phyloP scores from a whole-genome alignment of 768 basidiomycete species.

The Mycena filopes region DNA sequence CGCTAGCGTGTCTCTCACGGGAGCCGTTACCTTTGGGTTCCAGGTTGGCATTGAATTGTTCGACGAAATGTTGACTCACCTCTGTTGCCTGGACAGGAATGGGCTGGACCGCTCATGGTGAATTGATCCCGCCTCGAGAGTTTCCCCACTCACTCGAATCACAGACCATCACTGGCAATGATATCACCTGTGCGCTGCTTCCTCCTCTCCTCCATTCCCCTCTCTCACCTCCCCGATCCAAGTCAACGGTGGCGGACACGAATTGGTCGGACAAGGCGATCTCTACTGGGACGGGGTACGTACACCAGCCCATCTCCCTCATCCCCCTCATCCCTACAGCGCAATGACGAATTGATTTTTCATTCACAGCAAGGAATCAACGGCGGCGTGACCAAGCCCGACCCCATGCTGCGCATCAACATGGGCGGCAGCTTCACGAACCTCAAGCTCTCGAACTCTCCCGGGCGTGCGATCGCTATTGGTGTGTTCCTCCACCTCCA shows the following conservation, averaged over 20 bases:
- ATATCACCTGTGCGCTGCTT: slow-evolving; percentile 30
- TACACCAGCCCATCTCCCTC: too few species aligned
- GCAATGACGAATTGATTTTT: too few species aligned
- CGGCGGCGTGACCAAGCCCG: slow-evolving; percentile 30
- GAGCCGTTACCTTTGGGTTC: slow-evolving; percentile 25
- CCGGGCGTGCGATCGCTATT: slow-evolving; percentile 29
- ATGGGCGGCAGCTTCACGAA: slow-evolving; percentile 35
- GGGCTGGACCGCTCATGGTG: slow-evolving; percentile 33
- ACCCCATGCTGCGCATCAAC: slow-evolving; percentile 37
- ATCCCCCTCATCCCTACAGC: too few species aligned
- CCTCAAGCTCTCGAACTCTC: slow-evolving; percentile 31
- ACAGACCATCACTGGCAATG: slow-evolving; percentile 30
- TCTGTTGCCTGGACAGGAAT: slow-evolving; percentile 3
- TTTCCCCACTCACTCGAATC: not conserved
- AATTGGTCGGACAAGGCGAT: slow-evolving; percentile 30
- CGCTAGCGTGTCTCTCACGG: slow-evolving; percentile 25
- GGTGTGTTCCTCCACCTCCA: not conserved
- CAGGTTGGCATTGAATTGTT: not conserved
- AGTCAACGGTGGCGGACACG: slow-evolving; percentile 30
- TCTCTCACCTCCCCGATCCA: not conserved
- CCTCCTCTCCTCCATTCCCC: not conserved
- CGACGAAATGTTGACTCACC: not conserved
- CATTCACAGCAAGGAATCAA: slow-evolving; percentile 29
- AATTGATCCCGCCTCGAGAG: not conserved
- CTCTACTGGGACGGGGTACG: too few species aligned